A percentile compares a stretch with the other conserved stretches of the same genome.
Evolutionary conservation across 495 filamentous ascomycete species (phyloP).

Genomic region (Delitschia confertaspora): DNA sequence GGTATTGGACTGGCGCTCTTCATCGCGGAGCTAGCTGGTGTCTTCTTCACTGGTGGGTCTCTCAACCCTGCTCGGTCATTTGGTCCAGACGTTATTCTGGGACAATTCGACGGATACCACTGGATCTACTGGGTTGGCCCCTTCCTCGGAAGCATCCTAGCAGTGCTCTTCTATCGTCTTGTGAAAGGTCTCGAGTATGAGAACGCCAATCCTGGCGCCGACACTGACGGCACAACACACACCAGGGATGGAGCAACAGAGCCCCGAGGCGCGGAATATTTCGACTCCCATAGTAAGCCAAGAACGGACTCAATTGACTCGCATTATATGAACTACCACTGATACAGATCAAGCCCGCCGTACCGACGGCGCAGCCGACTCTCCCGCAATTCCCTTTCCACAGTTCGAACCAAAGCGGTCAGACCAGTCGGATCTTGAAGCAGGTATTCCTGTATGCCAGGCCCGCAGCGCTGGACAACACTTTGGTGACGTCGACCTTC

Average conservation of each 20-base stretch:
- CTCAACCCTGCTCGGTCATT: conserved; percentile 68
- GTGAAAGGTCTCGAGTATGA: conserved; percentile 59
- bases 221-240: conserved; percentile 37
- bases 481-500: not conserved
- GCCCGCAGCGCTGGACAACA: not conserved
- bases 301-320: not conserved
- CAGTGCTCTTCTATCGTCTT: conserved; percentile 36
- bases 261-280: conserved; percentile 7
- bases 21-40: conserved; percentile 59
- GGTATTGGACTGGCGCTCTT: conserved; percentile 69
- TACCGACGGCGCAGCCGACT: conserved; percentile 22
- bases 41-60: conserved; percentile 64
- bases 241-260: conserved; percentile 19
- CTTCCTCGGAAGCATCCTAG: conserved; percentile 32
- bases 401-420: not conserved
- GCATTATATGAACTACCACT: not conserved
- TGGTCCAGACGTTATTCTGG: conserved; percentile 58
- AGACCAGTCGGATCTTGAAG: no score
- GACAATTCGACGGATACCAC: conserved; percentile 55
- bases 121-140: conserved; percentile 56
- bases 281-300: conserved; percentile 2
- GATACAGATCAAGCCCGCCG: conserved; percentile 3
- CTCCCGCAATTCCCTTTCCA: not conserved
- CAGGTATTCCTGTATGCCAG: no score
- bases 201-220: conserved; percentile 69